Evolutionary conservation across 176 grass and related monocot species (phyloP).

Genomic region (Cenchrus americanus): DNA sequence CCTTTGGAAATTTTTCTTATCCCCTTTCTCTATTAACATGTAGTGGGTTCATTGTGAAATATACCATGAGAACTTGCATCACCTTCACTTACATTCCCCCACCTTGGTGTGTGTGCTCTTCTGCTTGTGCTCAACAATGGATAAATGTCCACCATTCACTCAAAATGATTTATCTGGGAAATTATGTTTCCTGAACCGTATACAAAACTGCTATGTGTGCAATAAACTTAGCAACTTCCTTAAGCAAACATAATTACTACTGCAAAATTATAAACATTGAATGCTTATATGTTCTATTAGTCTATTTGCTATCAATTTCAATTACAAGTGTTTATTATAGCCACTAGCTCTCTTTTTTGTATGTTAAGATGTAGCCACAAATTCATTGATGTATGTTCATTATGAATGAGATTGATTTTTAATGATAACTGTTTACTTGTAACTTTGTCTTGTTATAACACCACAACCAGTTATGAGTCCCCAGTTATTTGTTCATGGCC

Average conservation of each 20-base stretch:
- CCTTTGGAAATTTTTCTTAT: background rate
- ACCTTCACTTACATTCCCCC: background rate
- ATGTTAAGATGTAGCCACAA: background rate
- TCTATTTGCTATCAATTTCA: conserved; percentile 8
- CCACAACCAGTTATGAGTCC: background rate
- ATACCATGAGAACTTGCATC: background rate
- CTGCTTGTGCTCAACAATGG: background rate
- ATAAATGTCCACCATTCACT: background rate
- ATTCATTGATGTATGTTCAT: background rate
- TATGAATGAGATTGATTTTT: conserved; percentile 8
- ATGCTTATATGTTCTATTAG: background rate
- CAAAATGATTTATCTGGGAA: background rate
- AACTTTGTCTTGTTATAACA: background rate
- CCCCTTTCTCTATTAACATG: background rate
- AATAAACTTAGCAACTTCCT: background rate
- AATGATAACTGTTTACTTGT: background rate
- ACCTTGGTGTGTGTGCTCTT: background rate
- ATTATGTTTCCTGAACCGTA: background rate
- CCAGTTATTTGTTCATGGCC: background rate
- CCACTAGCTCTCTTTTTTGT: background rate
- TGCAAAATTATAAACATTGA: background rate
- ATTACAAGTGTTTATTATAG: background rate
- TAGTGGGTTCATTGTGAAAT: background rate
- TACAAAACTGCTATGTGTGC: background rate
- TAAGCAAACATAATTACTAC: background rate